Percentiles rank a stretch among this genome's conserved stretches.
Conservation (phyloP, 371 early-diverging fungal genomes). For the Gilbertella persicaria region DNA sequence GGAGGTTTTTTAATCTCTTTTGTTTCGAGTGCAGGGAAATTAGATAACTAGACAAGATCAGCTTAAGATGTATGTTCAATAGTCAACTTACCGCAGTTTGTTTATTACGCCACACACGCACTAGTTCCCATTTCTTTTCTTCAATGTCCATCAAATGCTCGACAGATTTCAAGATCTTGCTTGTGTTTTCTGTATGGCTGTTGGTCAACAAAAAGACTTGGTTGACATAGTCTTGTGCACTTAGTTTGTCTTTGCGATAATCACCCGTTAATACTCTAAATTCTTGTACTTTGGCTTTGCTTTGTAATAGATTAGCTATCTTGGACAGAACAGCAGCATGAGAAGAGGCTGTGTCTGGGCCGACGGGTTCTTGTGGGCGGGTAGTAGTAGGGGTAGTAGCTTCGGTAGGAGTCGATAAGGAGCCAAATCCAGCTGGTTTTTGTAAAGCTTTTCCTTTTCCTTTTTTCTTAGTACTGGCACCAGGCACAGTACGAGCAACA, state of each 20-base stretch:
- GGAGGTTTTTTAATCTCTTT: not conserved
- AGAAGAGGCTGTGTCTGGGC: slow-evolving; percentile 8
- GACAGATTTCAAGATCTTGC: slow-evolving; percentile 55
- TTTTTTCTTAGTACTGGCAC: slow-evolving; percentile 16
- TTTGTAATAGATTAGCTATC: slow-evolving; percentile 46
- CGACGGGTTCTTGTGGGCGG: not conserved
- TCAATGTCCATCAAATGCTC: slow-evolving; percentile 57
- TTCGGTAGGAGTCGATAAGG: slow-evolving; percentile 12
- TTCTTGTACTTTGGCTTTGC: slow-evolving; percentile 52
- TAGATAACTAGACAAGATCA: slow-evolving; percentile 18
- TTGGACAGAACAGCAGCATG: slow-evolving; percentile 52
- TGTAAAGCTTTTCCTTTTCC: slow-evolving; percentile 16
- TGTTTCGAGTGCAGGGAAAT: slow-evolving; percentile 29
- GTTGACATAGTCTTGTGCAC: slow-evolving; percentile 59
- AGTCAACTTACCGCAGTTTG: slow-evolving; percentile 51
- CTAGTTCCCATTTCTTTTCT: slow-evolving; percentile 63
- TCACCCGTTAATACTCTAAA: slow-evolving; percentile 62
- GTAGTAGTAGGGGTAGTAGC: slow-evolving; percentile 2
- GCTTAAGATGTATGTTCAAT: not conserved
- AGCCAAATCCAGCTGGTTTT: slow-evolving; percentile 38
- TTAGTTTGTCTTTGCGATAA: slow-evolving; percentile 54
- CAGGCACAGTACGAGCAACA: slow-evolving; percentile 14
- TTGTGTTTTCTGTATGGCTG: slow-evolving; percentile 42
- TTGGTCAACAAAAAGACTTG: slow-evolving; percentile 53
- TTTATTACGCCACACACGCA: slow-evolving; percentile 72